Evolutionary conservation across 2,329 filamentous ascomycete species (phyloP).

Genomic region (Herpomyces periplanetae): DNA sequence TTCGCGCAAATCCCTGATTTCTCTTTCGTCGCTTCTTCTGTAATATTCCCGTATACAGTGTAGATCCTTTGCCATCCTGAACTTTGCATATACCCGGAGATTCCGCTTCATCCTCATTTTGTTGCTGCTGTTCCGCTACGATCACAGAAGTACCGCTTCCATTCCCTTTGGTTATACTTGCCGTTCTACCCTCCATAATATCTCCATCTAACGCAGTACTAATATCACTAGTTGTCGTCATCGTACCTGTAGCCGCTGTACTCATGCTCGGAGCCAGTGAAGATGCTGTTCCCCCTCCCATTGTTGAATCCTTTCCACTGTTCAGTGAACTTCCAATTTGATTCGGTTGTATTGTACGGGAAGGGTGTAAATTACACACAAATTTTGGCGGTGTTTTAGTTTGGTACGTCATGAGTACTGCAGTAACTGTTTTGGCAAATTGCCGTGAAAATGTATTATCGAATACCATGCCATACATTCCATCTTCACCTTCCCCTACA

Average conservation of each 20-base stretch:
- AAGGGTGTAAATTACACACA: conserved; percentile 20
- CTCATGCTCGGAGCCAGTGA: no score
- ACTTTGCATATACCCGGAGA: no score
- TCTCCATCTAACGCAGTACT: no score
- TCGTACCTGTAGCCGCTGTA: no score
- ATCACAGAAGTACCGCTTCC: no score
- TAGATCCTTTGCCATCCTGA: conserved; percentile 7
- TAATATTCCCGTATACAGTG: conserved; percentile 44
- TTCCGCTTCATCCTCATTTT: no score
- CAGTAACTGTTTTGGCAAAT: conserved; percentile 67
- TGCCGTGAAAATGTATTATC: conserved; percentile 97
- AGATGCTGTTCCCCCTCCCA: no score
- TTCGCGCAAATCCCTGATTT: conserved; percentile 60
- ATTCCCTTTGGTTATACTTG: no score
- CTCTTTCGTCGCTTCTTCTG: conserved; percentile 71
- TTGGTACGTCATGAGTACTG: conserved; percentile 75
- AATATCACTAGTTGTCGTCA: no score
- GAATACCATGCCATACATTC: conserved; percentile 85
- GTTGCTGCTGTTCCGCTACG: no score
- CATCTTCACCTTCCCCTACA: conserved; percentile 28
- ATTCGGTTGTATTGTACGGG: conserved; percentile 1
- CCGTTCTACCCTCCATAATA: no score
- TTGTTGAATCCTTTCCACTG: no score
- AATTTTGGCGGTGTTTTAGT: conserved; percentile 37
- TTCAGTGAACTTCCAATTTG: conserved; percentile 2